phyloP scores from a whole-genome alignment of 2,329 filamentous ascomycete genomes.

The Fusarium heterosporum region DNA sequence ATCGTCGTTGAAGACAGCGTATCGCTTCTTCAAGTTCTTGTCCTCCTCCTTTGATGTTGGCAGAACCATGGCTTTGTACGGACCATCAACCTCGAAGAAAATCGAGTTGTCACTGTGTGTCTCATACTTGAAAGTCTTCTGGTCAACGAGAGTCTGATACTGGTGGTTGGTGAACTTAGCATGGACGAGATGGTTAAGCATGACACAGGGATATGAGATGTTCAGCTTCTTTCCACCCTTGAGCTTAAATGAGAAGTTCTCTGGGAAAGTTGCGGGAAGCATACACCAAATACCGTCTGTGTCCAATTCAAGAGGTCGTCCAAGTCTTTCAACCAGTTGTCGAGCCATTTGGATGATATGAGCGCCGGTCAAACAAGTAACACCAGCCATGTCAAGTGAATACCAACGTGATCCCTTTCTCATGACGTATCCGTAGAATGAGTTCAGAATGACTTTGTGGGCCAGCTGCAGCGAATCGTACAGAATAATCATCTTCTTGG shows the following conservation, averaged over 20 bases:
- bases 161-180: conserved; percentile 96
- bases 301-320: conserved; percentile 91
- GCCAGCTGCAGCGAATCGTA: conserved; percentile 96
- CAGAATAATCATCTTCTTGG: conserved; percentile 98
- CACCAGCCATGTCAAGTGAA: conserved; percentile 98
- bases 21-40: conserved; percentile 99
- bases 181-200: conserved; percentile 98
- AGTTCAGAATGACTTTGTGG: conserved; percentile 99
- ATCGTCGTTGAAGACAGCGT: conserved; percentile 98
- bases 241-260: conserved; percentile 94
- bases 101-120: conserved; percentile 99
- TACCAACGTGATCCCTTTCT: conserved; percentile 99
- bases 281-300: conserved; percentile 99
- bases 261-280: conserved; percentile 93
- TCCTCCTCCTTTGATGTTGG: conserved; percentile 99
- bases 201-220: conserved; percentile 98
- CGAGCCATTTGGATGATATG: conserved; percentile 97
- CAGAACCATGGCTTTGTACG: conserved; percentile 96
- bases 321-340: conserved; percentile 91
- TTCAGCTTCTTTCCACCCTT: conserved; percentile 95
- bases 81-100: conserved; percentile 98
- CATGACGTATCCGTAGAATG: conserved; percentile 99
- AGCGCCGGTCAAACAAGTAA: conserved; percentile 95
- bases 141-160: conserved; percentile 89
- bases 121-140: conserved; percentile 86